Evolutionary conservation across 2,329 filamentous ascomycete species (phyloP), one percentile per base, ranked within the genome.

Genomic region (Phoma herbarum): DNA sequence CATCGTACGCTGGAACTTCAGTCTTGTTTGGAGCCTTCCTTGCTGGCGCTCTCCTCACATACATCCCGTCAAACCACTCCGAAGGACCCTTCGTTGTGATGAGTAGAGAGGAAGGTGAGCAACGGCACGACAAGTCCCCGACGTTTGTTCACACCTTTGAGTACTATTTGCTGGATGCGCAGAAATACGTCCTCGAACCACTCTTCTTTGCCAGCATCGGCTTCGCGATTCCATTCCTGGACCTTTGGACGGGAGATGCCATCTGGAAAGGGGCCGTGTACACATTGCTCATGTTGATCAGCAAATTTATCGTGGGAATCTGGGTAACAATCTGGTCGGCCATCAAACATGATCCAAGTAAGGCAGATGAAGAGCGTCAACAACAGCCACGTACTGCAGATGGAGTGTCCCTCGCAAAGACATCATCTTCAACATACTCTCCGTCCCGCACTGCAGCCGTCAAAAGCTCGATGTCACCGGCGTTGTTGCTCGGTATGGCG

Each of bases 141-240:
- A 73, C 68, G 0, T 74, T 73, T 18, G 68, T 74, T 5, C 69
- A 73, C 29, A 74, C 70, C 0, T 74, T 73, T 35, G 70, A 75
- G 46, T 66, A 61, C 52, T 85, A 11, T 72, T 84, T 20, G 35
- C n/a, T 20, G n/a, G 35, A 39, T 20, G 35, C n/a, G 35, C 35
- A 39, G 18, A 39, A 39, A 16, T 39, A 39, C 35, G 35, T 39
- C n/a, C 35, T 39, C 16, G n/a, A 39, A 3, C 35, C 35, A 39
- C 35, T 39, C 35, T 39, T 39, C 35, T 39, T 39, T 39, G 35
- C 35, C 10, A 39, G 35, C 35, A 39, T 39, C 20, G 35, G 35
- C 7, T 39, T 39, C 35, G 35, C 35, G 20, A 39, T 39, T 16
- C 35, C 35, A 39, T 39, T 18, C 9, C 18, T 39, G 35, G 35